Evolutionary conservation across 2,329 filamentous ascomycete genomes (phyloP), one percentile per base, ranked within the genome.

Genomic region (Akanthomyces uredinophilus): DNA sequence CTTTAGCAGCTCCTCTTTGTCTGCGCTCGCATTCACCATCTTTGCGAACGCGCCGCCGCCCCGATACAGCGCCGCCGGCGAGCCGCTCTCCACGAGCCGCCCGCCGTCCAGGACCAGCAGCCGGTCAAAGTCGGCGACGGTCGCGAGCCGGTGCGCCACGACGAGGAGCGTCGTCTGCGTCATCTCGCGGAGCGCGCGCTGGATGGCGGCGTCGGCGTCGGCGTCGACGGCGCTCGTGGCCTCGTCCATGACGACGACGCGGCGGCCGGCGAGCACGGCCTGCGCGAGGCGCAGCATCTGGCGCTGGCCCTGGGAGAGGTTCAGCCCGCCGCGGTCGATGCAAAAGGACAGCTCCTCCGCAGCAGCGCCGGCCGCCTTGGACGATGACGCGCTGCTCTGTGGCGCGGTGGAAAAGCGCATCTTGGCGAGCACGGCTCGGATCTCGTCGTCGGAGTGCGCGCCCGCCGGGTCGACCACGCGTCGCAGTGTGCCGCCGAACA

Each of bases 231-330:
- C 27, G 49, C 27, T 51, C 49, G 49, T 51, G 27, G 49, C 87
- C 74, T 90, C 88, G 70, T 91, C 88, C 2, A 90, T 80, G 4
- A 90, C 82, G 81, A 91, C 86, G 67, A 91, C 83, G 66, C 86
- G 85, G 0, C 87, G 86, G 0, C 84, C 79, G 0, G 82, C 79
- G 37, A 89, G 83, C 29, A 57, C 18, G 50, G 83, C 87, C 62
- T 83, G 83, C 2, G 86, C 86, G 3, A 89, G 81, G 67, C 86
- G 88, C 47, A 90, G 80, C 1, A 89, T 82, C 72, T 90, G 87
- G 1, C 87, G 80, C 73, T 90, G 87, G 24, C 87, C 87, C 69
- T 88, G 87, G 1, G 85, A 87, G 18, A 89, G 86, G 64, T 75
- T 73, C 50, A 67, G 64, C 32, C 55, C 55, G 32, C 55, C 55